phyloP scores from a whole-genome alignment of 1,284 basidiomycete species.

The Trichosporon sp. region DNA sequence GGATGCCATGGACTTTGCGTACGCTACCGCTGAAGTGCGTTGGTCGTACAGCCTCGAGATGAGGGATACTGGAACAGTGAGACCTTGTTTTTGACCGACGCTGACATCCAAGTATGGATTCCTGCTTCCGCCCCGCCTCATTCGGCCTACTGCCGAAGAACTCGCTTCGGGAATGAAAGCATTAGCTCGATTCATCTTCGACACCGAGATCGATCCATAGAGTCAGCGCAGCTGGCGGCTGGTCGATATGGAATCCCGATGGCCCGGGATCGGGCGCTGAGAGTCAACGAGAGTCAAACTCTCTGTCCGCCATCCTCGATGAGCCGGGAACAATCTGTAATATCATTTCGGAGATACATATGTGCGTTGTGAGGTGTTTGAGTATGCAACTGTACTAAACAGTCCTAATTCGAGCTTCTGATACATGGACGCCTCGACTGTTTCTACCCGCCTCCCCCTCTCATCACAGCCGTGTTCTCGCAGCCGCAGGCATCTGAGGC shows the following conservation, averaged over 20 bases:
- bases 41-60: slow-evolving; percentile 73
- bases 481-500: background rate
- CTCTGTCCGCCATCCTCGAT: background rate
- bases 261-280: too few species aligned
- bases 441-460: too few species aligned
- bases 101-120: slow-evolving; percentile 62
- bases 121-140: slow-evolving; percentile 64
- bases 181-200: slow-evolving; percentile 61
- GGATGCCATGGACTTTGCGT: slow-evolving; percentile 71
- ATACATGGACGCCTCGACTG: too few species aligned
- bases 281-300: too few species aligned
- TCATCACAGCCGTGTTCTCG: background rate
- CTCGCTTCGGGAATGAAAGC: slow-evolving; percentile 61
- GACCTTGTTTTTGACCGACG: slow-evolving; percentile 31
- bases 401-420: background rate
- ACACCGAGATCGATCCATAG: slow-evolving; percentile 28
- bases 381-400: background rate
- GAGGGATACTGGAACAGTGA: slow-evolving; percentile 72
- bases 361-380: background rate
- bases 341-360: background rate
- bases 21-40: slow-evolving; percentile 60
- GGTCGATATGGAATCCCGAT: background rate
- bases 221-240: too few species aligned
- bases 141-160: slow-evolving; percentile 72
- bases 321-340: background rate